Evolutionary conservation across 1,284 basidiomycete genomes (phyloP).

Genomic region (Cryptococcus hybrid): DNA sequence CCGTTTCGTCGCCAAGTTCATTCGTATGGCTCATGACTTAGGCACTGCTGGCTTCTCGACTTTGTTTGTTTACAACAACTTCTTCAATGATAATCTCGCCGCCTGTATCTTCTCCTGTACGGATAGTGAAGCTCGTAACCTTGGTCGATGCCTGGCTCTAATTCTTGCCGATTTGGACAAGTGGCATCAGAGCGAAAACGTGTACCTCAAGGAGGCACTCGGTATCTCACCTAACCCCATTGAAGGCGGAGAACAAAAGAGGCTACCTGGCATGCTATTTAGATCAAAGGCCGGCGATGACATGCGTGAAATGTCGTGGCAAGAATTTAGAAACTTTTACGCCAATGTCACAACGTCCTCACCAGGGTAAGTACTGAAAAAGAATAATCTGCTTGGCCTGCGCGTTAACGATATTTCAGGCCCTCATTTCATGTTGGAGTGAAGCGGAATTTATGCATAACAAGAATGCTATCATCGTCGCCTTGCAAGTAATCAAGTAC

Average conservation of each 20-base stretch:
- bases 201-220: constrained; percentile 52
- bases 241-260: constrained; percentile 58
- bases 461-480: constrained; percentile 84
- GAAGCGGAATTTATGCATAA: constrained; percentile 83
- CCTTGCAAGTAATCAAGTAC: constrained; percentile 82
- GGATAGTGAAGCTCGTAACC: constrained; percentile 94
- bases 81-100: constrained; percentile 79
- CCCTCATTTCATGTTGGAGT: constrained; percentile 46
- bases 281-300: constrained; percentile 52
- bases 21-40: constrained; percentile 79
- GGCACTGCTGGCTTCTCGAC: constrained; percentile 87
- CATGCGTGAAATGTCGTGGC: constrained; percentile 60
- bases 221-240: constrained; percentile 25
- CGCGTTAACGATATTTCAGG: constrained; percentile 40
- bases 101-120: constrained; percentile 88
- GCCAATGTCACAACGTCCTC: constrained; percentile 81
- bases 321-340: constrained; percentile 66
- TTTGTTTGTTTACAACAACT: constrained; percentile 77
- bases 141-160: constrained; percentile 85
- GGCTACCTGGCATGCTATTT: constrained; percentile 60
- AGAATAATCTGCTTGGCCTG: neutral
- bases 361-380: constrained; percentile 33
- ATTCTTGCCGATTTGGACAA: constrained; percentile 70
- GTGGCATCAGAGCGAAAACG: constrained; percentile 69
- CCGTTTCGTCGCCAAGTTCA: constrained; percentile 91